Evolutionary conservation across 2,329 filamentous ascomycete genomes (phyloP), one percentile per base, ranked within the genome.

Genomic region (Arthroderma sp.): DNA sequence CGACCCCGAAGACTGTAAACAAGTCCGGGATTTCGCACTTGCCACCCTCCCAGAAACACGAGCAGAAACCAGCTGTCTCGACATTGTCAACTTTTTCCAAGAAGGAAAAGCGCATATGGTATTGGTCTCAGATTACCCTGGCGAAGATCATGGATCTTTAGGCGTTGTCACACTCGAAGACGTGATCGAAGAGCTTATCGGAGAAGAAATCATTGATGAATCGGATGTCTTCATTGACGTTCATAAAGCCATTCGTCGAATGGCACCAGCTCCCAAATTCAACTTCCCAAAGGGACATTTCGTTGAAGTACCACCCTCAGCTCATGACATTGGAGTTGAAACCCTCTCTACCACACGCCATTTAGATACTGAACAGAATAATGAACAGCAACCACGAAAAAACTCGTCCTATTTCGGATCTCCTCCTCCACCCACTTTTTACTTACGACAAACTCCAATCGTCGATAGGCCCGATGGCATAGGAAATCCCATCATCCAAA

Each of bases 101-200:
- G 93, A 98, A 76, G 93, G 93, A 66, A 98, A 98, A 71, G 95
- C 91, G 1, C 93, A 98, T 71, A 95, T 98, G 91, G 91, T 97
- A 0, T 77, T 98, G 28, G 93, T 97, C 7, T 96, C 91, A 0
- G 88, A 95, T 66, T 81, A 76, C 62, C 93, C 93, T 0, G 91
- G 91, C n/a, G 88, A 94, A 63, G 85, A 95, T 66, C 84, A 87
- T 66, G 93, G 93, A 49, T 90, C 91, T 4, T 77, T 95, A 11
- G 93, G 93, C 57, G 93, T 98, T 2, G 89, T 98, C 15, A 98
- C 93, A 0, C 76, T 98, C 1, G 93, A 98, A 70, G 93, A 98
- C 71, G 93, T 98, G 2, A 98, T 98, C 67, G 93, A 98, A 71
- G 93, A 98, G 72, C 77, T 98, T 28, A 98, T 98, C 71, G 93